A percentile compares a stretch with the other conserved stretches of the same genome.
These are phyloP conservation scores for Ceratocystis cacaofunesta DNA, from an alignment of 2,329 filamentous ascomycete species.

Conservation along the genomic window DNA sequence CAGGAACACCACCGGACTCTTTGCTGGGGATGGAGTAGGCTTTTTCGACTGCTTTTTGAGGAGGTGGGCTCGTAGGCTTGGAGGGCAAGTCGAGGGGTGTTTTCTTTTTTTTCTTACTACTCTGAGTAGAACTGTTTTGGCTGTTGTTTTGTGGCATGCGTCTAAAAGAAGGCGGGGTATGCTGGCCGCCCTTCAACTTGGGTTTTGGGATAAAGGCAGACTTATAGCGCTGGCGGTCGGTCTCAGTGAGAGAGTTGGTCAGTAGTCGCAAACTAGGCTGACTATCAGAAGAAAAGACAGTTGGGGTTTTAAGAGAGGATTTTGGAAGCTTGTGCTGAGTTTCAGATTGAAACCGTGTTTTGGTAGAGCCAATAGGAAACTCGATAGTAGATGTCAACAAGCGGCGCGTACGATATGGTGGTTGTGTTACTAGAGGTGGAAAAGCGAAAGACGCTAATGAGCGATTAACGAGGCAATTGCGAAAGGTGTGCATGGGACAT, in stretches of 20 bases:
- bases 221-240: background rate
- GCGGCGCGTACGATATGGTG: background rate
- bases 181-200: background rate
- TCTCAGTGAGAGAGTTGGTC: background rate
- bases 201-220: background rate
- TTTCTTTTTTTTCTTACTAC: too few relatives aligned
- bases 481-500: background rate
- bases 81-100: too few relatives aligned
- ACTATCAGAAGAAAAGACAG: background rate
- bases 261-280: background rate
- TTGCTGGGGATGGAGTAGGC: conserved; percentile 22
- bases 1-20: conserved; percentile 43
- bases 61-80: background rate
- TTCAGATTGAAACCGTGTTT: background rate
- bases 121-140: background rate
- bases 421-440: background rate
- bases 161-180: background rate
- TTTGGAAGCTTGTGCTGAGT: background rate
- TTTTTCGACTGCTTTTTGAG: background rate
- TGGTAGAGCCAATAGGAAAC: background rate
- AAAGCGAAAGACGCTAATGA: background rate
- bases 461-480: background rate
- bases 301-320: background rate
- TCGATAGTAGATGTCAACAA: background rate
- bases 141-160: background rate